Evolutionary conservation across 2,329 filamentous ascomycete genomes (phyloP).

Genomic region (Trichoderma sp.): DNA sequence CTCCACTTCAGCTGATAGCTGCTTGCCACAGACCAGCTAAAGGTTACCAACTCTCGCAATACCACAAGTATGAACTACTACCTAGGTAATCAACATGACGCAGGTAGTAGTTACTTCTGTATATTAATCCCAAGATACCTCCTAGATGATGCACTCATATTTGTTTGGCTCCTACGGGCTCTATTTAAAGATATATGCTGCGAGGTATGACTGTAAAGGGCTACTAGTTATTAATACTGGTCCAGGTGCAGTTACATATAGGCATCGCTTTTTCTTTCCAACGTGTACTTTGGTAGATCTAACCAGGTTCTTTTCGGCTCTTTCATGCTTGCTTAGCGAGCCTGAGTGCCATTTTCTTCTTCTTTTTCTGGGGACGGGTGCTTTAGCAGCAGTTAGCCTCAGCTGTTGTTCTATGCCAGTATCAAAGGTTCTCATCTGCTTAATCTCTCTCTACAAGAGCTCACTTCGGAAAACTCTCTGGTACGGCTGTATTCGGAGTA

Average conservation of each 20-base stretch:
- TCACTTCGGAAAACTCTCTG: background rate
- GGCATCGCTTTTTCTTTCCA: background rate
- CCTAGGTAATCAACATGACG: background rate
- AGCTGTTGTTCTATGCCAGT: conserved; percentile 6
- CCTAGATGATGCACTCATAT: background rate
- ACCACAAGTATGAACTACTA: background rate
- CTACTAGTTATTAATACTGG: background rate
- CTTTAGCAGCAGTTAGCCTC: conserved; percentile 29
- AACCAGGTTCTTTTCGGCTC: background rate
- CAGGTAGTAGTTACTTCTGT: background rate
- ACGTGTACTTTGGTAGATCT: background rate
- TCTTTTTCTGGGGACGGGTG: conserved; percentile 6
- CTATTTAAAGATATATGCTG: background rate
- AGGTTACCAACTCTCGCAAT: background rate
- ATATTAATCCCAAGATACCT: background rate
- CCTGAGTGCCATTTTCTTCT: background rate
- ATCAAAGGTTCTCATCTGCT: conserved; percentile 34
- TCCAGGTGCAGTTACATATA: background rate
- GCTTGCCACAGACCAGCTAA: background rate
- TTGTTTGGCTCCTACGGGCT: too few relatives aligned
- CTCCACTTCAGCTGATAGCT: background rate
- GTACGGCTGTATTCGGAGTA: conserved; percentile 1
- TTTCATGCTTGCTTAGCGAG: background rate
- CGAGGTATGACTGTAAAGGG: background rate
- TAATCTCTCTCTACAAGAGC: background rate